Conservation (phyloP, 1,284 basidiomycete genomes). For the Phylloboletellus chloephorus region DNA sequence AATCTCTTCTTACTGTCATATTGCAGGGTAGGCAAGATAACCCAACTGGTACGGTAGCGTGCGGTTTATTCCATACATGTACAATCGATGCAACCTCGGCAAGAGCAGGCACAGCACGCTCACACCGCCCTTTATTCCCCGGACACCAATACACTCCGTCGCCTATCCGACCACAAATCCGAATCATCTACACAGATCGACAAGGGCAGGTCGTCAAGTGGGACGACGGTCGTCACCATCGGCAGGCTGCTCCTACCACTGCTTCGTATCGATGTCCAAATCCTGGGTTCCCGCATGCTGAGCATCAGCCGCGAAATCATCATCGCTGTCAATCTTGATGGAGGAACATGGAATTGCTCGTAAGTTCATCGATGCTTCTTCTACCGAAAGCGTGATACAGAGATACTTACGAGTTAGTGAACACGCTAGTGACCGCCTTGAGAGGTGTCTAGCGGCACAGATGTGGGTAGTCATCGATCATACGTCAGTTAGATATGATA, state of each 20-base stretch:
- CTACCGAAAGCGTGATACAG: not conserved
- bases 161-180: not conserved
- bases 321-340: slow-evolving; percentile 34
- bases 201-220: not conserved
- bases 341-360: not conserved
- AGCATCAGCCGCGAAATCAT: slow-evolving; percentile 42
- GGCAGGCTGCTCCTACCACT: too few relatives aligned
- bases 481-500: not conserved
- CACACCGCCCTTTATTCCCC: too few relatives aligned
- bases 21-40: too few relatives aligned
- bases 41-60: too few relatives aligned
- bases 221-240: slow-evolving; percentile 7
- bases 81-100: too few relatives aligned
- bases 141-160: not conserved
- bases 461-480: not conserved
- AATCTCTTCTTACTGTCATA: too few relatives aligned
- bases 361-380: not conserved
- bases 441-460: slow-evolving; percentile 2
- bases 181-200: not conserved
- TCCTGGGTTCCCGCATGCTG: slow-evolving; percentile 35
- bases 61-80: too few relatives aligned
- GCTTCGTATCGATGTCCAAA: not conserved
- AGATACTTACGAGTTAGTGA: slow-evolving; percentile 12
- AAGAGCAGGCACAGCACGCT: too few relatives aligned
- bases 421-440: not conserved